Base-by-base conservation (phyloP, 352 stramenopile species). In the Phytophthora cryptogea region DNA sequence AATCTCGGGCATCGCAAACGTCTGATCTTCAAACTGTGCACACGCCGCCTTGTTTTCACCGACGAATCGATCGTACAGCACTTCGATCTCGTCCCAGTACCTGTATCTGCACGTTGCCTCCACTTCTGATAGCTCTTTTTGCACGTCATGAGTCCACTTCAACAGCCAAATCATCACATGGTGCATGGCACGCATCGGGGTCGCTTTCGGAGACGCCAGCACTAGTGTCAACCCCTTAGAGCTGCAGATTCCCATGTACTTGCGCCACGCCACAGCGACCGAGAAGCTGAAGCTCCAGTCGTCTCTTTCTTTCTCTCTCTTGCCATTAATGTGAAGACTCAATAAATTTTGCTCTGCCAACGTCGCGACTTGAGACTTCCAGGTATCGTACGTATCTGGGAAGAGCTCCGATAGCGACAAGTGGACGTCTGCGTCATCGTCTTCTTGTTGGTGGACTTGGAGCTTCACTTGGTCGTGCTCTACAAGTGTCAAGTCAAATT, bases 131-230 rank as follows among this genome's bases (percentile, higher is more conserved):
- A 37, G n/a, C 28, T 30, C 32, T 20, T 5, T 42, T 20, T 57
- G 45, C 26, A 37, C 28, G 5, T 59, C 43, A 9, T 67, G 58
- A 0, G 50, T 63, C 8, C 71, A 59, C 26, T 71, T 59, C 4
- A 90, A 43, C 8, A 83, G n/a, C 80, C 80, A 90, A 31, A 80
- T 44, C 80, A 90, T 90, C 44, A 86, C 48, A 8, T 72, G 53
- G 8, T 80, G 70, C 72, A 87, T 78, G 9, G 55, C 44, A 0
- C 42, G 42, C 36, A 57, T 67, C 2, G 48, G 56, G n/a, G 17
- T 55, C 5, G 40, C 32, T 30, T 39, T 50, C 6, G 65, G 68
- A 16, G 43, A 14, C 16, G 66, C 48, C 1, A 40, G 32, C 10
- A 67, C 26, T 5, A 58, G 61, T 6, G 37, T 8, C 13, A 56